These are phyloP conservation scores for Crataegus laevigata DNA, from an alignment of 306 rosid genomes.

Conservation along the genomic window DNA sequence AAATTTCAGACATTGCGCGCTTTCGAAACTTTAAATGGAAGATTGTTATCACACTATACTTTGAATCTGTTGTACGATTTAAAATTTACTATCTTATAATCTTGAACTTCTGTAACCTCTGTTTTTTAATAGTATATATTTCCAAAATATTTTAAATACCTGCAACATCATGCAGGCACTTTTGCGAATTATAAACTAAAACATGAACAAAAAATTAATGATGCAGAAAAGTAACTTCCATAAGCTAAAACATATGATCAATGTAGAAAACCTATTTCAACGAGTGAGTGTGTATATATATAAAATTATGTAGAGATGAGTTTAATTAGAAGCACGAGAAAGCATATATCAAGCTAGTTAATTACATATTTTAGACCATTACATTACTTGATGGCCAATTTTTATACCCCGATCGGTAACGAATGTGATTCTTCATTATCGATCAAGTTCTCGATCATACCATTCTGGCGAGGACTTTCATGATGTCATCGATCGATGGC, in stretches of 20 bases:
- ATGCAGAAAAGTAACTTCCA: background rate
- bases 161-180: too few relatives aligned
- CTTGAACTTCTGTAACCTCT: too few relatives aligned
- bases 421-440: background rate
- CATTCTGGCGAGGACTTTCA: constrained; percentile 55
- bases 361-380: background rate
- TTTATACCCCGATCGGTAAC: background rate
- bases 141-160: too few relatives aligned
- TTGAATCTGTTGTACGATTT: too few relatives aligned
- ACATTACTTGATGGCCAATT: background rate
- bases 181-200: background rate
- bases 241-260: background rate
- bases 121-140: too few relatives aligned
- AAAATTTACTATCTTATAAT: too few relatives aligned
- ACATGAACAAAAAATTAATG: background rate
- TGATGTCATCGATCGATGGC: constrained; percentile 61
- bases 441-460: constrained; percentile 16
- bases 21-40: too few relatives aligned
- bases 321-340: background rate
- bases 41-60: too few relatives aligned
- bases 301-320: too few relatives aligned
- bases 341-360: background rate
- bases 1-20: too few relatives aligned
- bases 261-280: background rate
- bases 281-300: too few relatives aligned